Evolutionary conservation across 2,329 filamentous ascomycete species (phyloP), one percentile per base, ranked within the genome.

Genomic region (Venturia effusa): DNA sequence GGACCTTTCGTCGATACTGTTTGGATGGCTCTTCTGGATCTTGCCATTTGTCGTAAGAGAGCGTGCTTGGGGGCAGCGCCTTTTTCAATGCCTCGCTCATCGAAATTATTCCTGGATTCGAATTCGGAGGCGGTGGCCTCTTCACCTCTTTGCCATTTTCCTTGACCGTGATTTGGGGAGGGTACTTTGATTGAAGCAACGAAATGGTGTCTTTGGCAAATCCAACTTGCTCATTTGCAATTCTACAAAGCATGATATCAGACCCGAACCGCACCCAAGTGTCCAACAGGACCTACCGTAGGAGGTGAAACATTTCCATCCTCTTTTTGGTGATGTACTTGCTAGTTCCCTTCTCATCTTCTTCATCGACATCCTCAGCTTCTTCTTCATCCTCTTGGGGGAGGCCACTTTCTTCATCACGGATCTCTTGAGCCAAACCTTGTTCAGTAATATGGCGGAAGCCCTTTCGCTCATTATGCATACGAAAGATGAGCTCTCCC

Each of bases 161-260:
- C 13, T 51, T 22, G n/a, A 27, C 10, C 5, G 22, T 27, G 45
- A 51, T 15, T 2, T 11, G n/a, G 5, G 45, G 45, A 0, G 90
- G 80, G 71, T 94, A 84, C 73, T 92, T 92, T n/a, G 90, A 90
- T 19, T 94, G 80, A 0, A 96, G 80, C 7, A 96, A 82, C 37
- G 92, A 96, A 64, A 96, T 78, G 69, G 92, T 90, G 73, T 96
- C 90, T 69, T 95, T 84, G 7, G 87, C 85, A 66, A 89, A 81
- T 71, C 88, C 80, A 48, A 87, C 82, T 63, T 84, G 83, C 68
- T 88, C 83, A 64, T 84, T 79, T 69, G 77, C 73, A 76, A 81
- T 70, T 37, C 72, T 65, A 55, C 48, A n/a, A 30, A 17, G 30
- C 24, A 30, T 34, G 22, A 39, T 61, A 10, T 48, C n/a, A 40